Conservation (phyloP, 2,329 filamentous ascomycete species). For the Claviceps cyperi region DNA sequence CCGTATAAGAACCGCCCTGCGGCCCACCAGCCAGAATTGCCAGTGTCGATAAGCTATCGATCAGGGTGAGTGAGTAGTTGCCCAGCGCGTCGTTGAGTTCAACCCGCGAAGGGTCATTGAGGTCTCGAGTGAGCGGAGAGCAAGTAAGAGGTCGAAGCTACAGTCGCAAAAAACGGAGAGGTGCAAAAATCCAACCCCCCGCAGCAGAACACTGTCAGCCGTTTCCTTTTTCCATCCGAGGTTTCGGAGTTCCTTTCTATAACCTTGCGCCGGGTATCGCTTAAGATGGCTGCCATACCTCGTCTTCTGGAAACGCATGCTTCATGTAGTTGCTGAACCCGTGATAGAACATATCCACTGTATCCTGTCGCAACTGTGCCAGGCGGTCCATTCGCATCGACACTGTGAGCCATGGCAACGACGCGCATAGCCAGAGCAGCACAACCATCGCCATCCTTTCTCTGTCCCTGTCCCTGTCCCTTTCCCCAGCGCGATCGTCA, state of each 20-base stretch:
- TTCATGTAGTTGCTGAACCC: slow-evolving; percentile 91
- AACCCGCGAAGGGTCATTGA: slow-evolving; percentile 61
- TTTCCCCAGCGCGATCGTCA: neutral
- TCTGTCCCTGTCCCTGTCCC: neutral
- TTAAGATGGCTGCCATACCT: slow-evolving; percentile 30
- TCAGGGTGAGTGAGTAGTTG: slow-evolving; percentile 90
- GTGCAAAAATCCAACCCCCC: neutral
- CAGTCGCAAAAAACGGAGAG: neutral
- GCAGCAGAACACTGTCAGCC: neutral
- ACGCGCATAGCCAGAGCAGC: slow-evolving; percentile 13
- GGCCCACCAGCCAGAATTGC: slow-evolving; percentile 77
- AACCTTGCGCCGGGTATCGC: neutral
- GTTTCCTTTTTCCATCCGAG: neutral
- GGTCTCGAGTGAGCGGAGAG: slow-evolving; percentile 69
- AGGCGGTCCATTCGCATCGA: slow-evolving; percentile 44
- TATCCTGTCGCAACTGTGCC: slow-evolving; percentile 41
- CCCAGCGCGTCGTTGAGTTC: slow-evolving; percentile 91
- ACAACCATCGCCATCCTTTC: slow-evolving; percentile 16
- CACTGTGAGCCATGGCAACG: slow-evolving; percentile 27
- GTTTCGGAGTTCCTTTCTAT: neutral
- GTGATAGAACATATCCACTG: slow-evolving; percentile 83
- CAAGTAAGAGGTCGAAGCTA: slow-evolving; percentile 78
- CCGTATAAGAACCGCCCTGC: slow-evolving; percentile 21
- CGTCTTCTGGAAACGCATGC: slow-evolving; percentile 90
- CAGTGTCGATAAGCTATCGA: slow-evolving; percentile 88